Conservation (phyloP, 2,329 filamentous ascomycete species). For the Talaromyces atroroseus region DNA sequence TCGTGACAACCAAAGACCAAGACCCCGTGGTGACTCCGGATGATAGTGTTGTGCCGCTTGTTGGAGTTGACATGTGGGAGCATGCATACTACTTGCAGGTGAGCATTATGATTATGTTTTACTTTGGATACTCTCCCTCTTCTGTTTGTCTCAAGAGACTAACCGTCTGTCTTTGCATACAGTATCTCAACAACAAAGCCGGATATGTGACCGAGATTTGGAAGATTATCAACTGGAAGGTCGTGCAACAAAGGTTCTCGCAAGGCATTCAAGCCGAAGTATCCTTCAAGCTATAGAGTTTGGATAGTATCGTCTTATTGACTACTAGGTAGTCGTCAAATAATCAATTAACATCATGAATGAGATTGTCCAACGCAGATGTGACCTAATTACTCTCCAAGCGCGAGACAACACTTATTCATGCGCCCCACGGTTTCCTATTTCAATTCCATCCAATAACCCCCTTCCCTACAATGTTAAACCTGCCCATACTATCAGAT, state of each 20-base stretch:
- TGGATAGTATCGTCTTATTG: no score
- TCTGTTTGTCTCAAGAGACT: no score
- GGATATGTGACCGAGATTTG: constrained; percentile 87
- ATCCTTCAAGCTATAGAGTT: constrained; percentile 21
- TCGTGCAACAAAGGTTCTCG: constrained; percentile 63
- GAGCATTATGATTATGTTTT: constrained; percentile 19
- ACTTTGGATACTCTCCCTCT: no score
- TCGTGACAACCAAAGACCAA: constrained; percentile 81
- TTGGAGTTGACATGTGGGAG: constrained; percentile 90
- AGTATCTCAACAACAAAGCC: constrained; percentile 91
- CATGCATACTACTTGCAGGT: constrained; percentile 86
- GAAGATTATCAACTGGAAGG: constrained; percentile 92
- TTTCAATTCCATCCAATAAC: neutral
- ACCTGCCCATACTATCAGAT: neutral
- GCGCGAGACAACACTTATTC: no score
- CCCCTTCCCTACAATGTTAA: neutral
- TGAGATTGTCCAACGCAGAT: no score
- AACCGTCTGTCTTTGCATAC: no score
- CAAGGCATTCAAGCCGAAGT: constrained; percentile 22
- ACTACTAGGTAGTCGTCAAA: no score
- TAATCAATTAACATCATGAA: neutral
- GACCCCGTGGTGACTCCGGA: constrained; percentile 68
- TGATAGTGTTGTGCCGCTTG: constrained; percentile 58
- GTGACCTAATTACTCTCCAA: no score
- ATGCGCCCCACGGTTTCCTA: no score